Percentiles rank a stretch among this genome's conserved stretches.
phyloP scores from a whole-genome alignment of 2,329 filamentous ascomycete species.

The Chrysoporthe puriensis region DNA sequence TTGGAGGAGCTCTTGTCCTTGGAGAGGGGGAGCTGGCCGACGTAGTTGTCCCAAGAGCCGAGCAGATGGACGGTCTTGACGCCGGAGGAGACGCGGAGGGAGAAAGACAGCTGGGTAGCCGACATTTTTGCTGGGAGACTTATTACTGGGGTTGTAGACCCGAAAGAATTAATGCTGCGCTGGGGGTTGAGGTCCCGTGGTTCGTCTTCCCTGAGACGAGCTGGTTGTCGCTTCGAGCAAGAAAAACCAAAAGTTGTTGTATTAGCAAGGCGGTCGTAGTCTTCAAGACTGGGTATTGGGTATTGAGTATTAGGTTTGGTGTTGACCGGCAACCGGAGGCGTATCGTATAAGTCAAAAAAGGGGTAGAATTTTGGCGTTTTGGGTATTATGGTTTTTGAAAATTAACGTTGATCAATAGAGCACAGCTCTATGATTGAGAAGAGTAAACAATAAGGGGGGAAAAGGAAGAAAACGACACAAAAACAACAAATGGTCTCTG shows the following conservation, averaged over 20 bases:
- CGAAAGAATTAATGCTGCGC: constrained; percentile 39
- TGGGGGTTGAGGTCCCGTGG: constrained; percentile 41
- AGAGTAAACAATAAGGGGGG: constrained; percentile 32
- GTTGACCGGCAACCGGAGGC: constrained; percentile 54
- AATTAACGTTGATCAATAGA: constrained; percentile 37
- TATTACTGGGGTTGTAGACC: constrained; percentile 38
- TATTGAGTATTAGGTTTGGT: constrained; percentile 41
- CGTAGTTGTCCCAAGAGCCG: constrained; percentile 98
- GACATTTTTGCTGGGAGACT: constrained; percentile 67
- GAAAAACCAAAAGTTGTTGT: constrained; percentile 57
- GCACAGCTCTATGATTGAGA: constrained; percentile 41
- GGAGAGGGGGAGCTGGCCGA: constrained; percentile 89
- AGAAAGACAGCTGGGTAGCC: constrained; percentile 91
- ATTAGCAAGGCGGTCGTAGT: constrained; percentile 44
- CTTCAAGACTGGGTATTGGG: constrained; percentile 31
- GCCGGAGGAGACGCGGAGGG: constrained; percentile 91
- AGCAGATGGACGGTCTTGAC: constrained; percentile 98
- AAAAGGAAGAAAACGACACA: constrained; percentile 42
- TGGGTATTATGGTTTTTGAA: constrained; percentile 12
- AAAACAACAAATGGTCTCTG: constrained; percentile 57
- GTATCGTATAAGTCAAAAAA: constrained; percentile 37
- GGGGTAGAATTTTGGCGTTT: constrained; percentile 34
- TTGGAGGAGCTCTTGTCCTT: constrained; percentile 84
- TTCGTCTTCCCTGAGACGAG: constrained; percentile 27
- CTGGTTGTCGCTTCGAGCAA: constrained; percentile 52